Conservation (phyloP, 768 basidiomycete species). For the Boletus tylopilopsis region DNA sequence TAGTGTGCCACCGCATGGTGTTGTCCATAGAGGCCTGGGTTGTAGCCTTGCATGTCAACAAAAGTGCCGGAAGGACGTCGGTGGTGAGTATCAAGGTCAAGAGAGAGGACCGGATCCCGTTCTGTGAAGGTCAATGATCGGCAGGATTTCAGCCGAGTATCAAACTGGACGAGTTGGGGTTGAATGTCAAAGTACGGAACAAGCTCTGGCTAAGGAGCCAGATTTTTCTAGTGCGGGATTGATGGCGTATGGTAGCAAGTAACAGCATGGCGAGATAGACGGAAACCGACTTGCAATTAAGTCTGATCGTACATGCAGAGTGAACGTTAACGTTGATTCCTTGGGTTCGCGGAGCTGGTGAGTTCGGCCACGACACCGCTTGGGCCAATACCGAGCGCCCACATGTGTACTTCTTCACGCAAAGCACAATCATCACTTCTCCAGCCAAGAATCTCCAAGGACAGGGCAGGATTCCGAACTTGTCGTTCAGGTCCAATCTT, state of each 20-base stretch:
- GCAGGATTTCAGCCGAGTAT: slow-evolving; percentile 21
- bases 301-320: slow-evolving; percentile 30
- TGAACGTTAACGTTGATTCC: slow-evolving; percentile 24
- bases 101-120: slow-evolving; percentile 3
- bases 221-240: slow-evolving; percentile 24
- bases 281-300: slow-evolving; percentile 25
- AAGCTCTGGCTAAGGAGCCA: slow-evolving; percentile 15
- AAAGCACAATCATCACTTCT: slow-evolving; percentile 31
- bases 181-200: slow-evolving; percentile 15
- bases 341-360: slow-evolving; percentile 34
- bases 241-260: slow-evolving; percentile 26
- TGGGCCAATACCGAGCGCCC: slow-evolving; percentile 32
- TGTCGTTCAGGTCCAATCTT: slow-evolving; percentile 30
- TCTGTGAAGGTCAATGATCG: slow-evolving; percentile 28
- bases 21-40: slow-evolving; percentile 17
- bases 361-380: slow-evolving; percentile 26
- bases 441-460: slow-evolving; percentile 47
- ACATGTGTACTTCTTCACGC: slow-evolving; percentile 25
- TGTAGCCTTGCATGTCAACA: slow-evolving; percentile 29
- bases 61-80: slow-evolving; percentile 1
- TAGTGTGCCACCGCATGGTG: slow-evolving; percentile 28
- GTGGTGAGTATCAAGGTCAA: slow-evolving; percentile 6
- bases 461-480: slow-evolving; percentile 25
- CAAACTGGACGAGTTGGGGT: slow-evolving; percentile 25
- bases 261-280: slow-evolving; percentile 33